Evolutionary conservation across 1,139 yeast genomes (phyloP).

Genomic region (Geotrichum fermentans): DNA sequence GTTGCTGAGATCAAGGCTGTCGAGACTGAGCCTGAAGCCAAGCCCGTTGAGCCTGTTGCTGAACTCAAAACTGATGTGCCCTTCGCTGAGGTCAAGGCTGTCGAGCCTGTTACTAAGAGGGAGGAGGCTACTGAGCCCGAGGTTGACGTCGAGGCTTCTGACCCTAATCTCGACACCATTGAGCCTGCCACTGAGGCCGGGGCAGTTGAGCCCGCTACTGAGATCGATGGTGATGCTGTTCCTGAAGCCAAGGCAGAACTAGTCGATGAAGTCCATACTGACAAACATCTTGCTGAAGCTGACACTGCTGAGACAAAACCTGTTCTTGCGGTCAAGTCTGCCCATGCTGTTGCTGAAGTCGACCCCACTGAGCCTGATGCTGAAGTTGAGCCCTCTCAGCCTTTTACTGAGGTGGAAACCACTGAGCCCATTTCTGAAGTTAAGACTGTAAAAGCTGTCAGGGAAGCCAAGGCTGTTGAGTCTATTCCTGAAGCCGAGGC

Average conservation of each 20-base stretch:
- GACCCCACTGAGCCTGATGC: not conserved
- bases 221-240: not conserved
- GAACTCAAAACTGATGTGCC: not conserved
- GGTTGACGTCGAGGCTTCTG: not conserved
- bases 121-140: not conserved
- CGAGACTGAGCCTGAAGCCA: not conserved
- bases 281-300: not conserved
- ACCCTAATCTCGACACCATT: no score
- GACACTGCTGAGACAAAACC: not conserved
- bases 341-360: not conserved
- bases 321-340: not conserved
- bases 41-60: not conserved
- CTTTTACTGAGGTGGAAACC: not conserved
- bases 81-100: not conserved
- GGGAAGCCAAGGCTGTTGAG: no score
- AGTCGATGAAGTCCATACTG: not conserved
- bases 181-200: conserved; percentile 1
- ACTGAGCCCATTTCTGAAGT: not conserved
- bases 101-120: not conserved
- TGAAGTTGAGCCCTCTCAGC: not conserved
- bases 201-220: not conserved
- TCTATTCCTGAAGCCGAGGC: no score
- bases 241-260: not conserved
- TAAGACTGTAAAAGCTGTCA: no score
- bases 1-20: not conserved